Percentiles rank a stretch among this genome's conserved stretches.
These are phyloP conservation scores for Leishmania major DNA, from an alignment of 208 protist species.

Conservation along the genomic window DNA sequence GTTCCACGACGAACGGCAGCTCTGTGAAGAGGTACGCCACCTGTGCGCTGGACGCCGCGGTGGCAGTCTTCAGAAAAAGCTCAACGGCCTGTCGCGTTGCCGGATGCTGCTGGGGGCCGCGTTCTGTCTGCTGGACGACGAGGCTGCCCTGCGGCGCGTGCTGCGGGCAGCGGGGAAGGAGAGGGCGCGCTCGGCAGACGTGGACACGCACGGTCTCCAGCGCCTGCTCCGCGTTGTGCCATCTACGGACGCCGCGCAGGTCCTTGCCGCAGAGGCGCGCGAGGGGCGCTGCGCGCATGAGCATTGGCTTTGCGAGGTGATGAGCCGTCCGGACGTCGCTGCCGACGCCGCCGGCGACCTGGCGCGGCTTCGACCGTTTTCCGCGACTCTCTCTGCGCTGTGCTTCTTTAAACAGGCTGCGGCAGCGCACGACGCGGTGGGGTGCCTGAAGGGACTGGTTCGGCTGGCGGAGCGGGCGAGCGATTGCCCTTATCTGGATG, in stretches of 20 bases:
- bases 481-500: conserved; percentile 15
- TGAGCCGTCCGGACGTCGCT: conserved; percentile 1
- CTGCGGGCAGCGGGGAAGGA: conserved; percentile 35
- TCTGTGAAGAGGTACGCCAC: conserved; percentile 22
- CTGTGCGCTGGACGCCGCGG: not conserved
- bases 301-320: conserved; percentile 40
- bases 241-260: conserved; percentile 14
- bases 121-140: conserved; percentile 55
- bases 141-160: conserved; percentile 45
- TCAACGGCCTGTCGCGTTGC: conserved; percentile 13
- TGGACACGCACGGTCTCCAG: conserved; percentile 75
- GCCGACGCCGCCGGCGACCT: not conserved
- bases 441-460: conserved; percentile 18
- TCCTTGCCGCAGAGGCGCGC: conserved; percentile 11
- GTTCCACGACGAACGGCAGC: conserved; percentile 18
- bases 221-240: conserved; percentile 62
- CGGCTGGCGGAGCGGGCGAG: conserved; percentile 12
- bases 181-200: conserved; percentile 43
- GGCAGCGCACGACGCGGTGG: not conserved
- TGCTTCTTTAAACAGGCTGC: not conserved
- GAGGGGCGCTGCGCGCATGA: conserved; percentile 56
- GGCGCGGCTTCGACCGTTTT: conserved; percentile 22
- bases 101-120: conserved; percentile 55
- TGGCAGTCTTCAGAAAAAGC: not conserved
- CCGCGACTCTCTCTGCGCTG: conserved; percentile 19